Percentiles rank a stretch among this genome's conserved stretches.
These are phyloP conservation scores for Hemisphaericaspora xylofermentans DNA, from an alignment of 1,139 yeast species.

Conservation along the genomic window DNA sequence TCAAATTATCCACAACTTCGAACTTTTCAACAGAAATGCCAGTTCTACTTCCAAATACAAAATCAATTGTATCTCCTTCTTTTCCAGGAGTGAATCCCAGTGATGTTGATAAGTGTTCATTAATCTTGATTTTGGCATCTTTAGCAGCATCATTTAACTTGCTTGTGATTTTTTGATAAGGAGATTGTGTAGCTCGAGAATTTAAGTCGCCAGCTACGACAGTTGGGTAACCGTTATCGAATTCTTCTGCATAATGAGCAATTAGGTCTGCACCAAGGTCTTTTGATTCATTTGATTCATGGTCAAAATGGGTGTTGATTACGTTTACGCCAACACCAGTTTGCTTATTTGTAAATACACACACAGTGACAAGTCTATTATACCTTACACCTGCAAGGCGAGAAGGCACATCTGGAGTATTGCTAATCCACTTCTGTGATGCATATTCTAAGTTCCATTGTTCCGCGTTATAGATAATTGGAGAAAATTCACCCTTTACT, in stretches of 20 bases:
- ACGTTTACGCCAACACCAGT: conserved; percentile 29
- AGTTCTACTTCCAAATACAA: conserved; percentile 23
- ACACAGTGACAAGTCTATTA: conserved; percentile 40
- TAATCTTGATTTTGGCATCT: conserved; percentile 22
- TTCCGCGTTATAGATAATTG: conserved; percentile 36
- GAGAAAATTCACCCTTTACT: conserved; percentile 42
- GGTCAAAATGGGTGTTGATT: conserved; percentile 47
- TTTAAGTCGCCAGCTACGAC: conserved; percentile 34
- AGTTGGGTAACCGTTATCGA: conserved; percentile 31
- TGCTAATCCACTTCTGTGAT: conserved; percentile 42
- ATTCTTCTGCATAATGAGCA: conserved; percentile 27
- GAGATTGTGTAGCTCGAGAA: conserved; percentile 20
- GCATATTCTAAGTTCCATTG: conserved; percentile 30
- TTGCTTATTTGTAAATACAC: conserved; percentile 26
- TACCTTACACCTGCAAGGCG: conserved; percentile 41
- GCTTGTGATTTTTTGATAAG: conserved; percentile 30
- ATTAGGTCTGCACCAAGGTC: conserved; percentile 29
- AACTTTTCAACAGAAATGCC: conserved; percentile 11
- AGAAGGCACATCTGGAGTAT: conserved; percentile 38
- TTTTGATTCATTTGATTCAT: conserved; percentile 40
- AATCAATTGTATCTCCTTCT: conserved; percentile 25
- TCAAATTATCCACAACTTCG: conserved; percentile 32
- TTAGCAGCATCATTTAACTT: conserved; percentile 21
- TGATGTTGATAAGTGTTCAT: conserved; percentile 32
- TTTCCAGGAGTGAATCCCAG: conserved; percentile 33